Evolutionary conservation across 108 stramenopile genomes (phyloP).

Genomic region (Parmales sp.): DNA sequence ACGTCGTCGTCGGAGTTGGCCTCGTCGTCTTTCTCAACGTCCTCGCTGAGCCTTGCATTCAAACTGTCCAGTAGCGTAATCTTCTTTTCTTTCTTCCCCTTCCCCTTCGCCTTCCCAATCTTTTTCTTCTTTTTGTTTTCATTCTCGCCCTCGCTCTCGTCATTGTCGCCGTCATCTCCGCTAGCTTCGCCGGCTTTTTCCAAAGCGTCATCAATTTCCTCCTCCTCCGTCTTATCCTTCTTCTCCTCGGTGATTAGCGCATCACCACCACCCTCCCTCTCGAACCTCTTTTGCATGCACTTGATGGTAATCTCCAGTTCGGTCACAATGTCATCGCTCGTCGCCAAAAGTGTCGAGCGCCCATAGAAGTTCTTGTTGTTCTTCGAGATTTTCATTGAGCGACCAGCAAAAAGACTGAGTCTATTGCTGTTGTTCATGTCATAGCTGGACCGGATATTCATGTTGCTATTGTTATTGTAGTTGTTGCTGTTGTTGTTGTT

Average conservation of each 20-base stretch:
- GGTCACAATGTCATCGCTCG: conserved; percentile 3
- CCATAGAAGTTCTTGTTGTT: not conserved
- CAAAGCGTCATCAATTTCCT: not conserved
- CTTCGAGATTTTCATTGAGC: not conserved
- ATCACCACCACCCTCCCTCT: not conserved
- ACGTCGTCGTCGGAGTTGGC: not conserved
- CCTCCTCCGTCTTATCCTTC: not conserved
- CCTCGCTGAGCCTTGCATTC: not conserved
- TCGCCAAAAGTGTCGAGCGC: not conserved
- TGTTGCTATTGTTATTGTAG: not conserved
- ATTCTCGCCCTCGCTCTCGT: conserved; percentile 4
- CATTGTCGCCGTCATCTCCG: conserved; percentile 1
- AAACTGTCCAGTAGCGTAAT: not conserved
- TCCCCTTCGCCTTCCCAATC: not conserved
- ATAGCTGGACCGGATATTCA: not conserved
- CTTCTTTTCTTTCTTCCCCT: not conserved
- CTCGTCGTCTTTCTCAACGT: not conserved
- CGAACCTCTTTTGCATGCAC: not conserved
- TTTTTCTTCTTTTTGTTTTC: not conserved
- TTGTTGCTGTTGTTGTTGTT: not conserved
- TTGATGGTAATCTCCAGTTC: conserved; percentile 1
- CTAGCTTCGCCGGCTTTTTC: not conserved
- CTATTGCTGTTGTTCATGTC: not conserved
- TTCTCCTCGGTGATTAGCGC: not conserved
- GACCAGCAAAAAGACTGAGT: too few relatives aligned